phyloP scores from a whole-genome alignment of 257 asterid genomes.

The Oldenlandia corymbosa region DNA sequence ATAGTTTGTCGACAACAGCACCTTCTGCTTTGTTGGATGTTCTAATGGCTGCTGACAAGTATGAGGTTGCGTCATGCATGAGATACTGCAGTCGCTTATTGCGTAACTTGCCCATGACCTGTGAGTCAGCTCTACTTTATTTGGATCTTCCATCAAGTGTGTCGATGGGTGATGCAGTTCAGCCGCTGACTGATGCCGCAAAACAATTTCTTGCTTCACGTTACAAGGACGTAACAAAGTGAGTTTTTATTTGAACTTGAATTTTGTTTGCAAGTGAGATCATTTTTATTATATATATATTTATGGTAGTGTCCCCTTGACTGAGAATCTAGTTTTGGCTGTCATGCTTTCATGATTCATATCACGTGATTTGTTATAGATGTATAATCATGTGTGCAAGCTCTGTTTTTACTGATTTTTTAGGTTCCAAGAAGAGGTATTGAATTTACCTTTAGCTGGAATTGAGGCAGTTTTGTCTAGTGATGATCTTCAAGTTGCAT shows the following conservation, averaged over 20 bases:
- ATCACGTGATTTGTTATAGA: neutral
- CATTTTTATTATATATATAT: neutral
- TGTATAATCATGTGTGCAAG: neutral
- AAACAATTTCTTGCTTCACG: slow-evolving; percentile 59
- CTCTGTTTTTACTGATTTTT: slow-evolving; percentile 4
- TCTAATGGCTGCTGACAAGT: slow-evolving; percentile 89
- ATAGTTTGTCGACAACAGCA: slow-evolving; percentile 46
- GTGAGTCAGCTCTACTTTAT: slow-evolving; percentile 80
- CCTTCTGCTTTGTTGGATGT: slow-evolving; percentile 70
- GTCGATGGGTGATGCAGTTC: slow-evolving; percentile 70
- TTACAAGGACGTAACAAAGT: slow-evolving; percentile 81
- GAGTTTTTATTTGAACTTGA: slow-evolving; percentile 24
- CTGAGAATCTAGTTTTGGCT: neutral
- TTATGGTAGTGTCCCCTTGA: slow-evolving; percentile 3
- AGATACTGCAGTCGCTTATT: slow-evolving; percentile 65
- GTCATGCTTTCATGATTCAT: neutral
- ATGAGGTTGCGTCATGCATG: slow-evolving; percentile 86
- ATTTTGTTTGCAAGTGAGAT: neutral
- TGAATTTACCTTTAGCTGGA: slow-evolving; percentile 72
- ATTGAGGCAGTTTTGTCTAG: slow-evolving; percentile 67
- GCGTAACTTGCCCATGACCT: slow-evolving; percentile 62
- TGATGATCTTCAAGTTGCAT: slow-evolving; percentile 68
- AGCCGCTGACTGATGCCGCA: slow-evolving; percentile 66
- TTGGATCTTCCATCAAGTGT: slow-evolving; percentile 83
- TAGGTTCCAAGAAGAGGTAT: slow-evolving; percentile 67